Evolutionary conservation across 768 basidiomycete genomes (phyloP).

Genomic region (Russula compacta): DNA sequence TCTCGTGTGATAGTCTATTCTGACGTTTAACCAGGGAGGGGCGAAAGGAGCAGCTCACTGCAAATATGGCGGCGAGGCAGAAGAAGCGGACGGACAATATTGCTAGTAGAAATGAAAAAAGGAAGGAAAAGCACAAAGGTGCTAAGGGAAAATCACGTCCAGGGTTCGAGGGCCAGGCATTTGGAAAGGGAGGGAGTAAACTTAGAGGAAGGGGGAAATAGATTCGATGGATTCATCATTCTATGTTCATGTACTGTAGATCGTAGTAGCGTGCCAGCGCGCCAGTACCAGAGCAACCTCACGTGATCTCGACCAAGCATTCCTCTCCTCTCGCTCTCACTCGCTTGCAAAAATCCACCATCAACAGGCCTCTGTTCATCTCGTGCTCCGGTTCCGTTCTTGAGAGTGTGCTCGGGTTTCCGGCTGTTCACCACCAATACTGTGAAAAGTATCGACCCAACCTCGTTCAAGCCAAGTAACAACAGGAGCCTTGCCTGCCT

Average conservation of each 20-base stretch:
- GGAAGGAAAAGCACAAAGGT: conserved; percentile 51
- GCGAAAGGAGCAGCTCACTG: conserved; percentile 67
- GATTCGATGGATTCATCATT: background rate
- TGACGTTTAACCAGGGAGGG: conserved; percentile 53
- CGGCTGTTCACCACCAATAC: background rate
- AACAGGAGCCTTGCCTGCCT: background rate
- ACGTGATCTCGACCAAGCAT: conserved; percentile 2
- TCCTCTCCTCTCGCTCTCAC: background rate
- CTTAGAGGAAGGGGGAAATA: conserved; percentile 15
- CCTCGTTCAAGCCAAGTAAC: background rate
- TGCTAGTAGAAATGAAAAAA: conserved; percentile 71
- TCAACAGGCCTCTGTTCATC: background rate
- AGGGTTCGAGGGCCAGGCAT: conserved; percentile 81
- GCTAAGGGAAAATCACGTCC: conserved; percentile 55
- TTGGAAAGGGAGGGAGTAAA: conserved; percentile 43
- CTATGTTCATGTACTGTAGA: no score
- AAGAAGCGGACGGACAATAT: conserved; percentile 92
- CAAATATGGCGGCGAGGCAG: conserved; percentile 74
- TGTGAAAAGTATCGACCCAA: background rate
- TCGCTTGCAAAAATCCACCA: background rate
- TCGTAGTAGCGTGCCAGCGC: no score
- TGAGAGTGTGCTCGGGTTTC: background rate
- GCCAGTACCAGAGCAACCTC: no score
- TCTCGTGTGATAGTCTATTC: background rate
- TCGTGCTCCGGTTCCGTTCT: background rate